Conservation (phyloP, 768 basidiomycete genomes). For the Tubosaeta brunneosetosa region DNA sequence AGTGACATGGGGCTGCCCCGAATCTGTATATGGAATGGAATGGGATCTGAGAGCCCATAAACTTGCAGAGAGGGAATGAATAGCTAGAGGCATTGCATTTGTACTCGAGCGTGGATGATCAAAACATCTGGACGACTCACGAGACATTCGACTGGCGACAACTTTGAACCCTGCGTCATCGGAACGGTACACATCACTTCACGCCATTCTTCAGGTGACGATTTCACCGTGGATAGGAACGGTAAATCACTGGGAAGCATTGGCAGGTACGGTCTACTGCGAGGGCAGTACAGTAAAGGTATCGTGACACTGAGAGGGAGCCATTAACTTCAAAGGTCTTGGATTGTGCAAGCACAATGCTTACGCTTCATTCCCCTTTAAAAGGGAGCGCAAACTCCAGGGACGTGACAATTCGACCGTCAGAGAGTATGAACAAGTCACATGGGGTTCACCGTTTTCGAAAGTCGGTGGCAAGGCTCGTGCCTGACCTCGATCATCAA, state of each 20-base stretch:
- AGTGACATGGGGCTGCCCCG: conserved; percentile 44
- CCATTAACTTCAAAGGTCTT: not conserved
- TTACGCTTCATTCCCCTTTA: conserved; percentile 46
- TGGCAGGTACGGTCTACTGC: conserved; percentile 51
- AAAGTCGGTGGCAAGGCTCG: conserved; percentile 49
- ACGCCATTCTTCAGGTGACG: conserved; percentile 63
- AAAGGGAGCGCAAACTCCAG: conserved; percentile 39
- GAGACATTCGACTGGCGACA: conserved; percentile 44
- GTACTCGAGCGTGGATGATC: conserved; percentile 1
- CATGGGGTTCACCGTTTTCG: conserved; percentile 20
- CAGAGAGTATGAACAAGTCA: conserved; percentile 44
- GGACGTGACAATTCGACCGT: conserved; percentile 38
- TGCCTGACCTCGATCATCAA: conserved; percentile 31
- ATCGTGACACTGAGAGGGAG: conserved; percentile 37
- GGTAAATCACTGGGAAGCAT: conserved; percentile 40
- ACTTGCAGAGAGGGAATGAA: conserved; percentile 55
- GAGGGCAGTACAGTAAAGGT: conserved; percentile 50
- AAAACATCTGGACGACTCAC: conserved; percentile 34
- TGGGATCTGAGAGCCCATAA: conserved; percentile 50
- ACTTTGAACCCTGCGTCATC: conserved; percentile 29
- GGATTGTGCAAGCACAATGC: not conserved
- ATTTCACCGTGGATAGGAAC: conserved; percentile 57
- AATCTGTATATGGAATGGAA: conserved; percentile 65
- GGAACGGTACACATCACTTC: conserved; percentile 44
- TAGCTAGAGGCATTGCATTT: conserved; percentile 34